Conservation (phyloP, 495 filamentous ascomycete species). For the Lichenothelia convexa region DNA sequence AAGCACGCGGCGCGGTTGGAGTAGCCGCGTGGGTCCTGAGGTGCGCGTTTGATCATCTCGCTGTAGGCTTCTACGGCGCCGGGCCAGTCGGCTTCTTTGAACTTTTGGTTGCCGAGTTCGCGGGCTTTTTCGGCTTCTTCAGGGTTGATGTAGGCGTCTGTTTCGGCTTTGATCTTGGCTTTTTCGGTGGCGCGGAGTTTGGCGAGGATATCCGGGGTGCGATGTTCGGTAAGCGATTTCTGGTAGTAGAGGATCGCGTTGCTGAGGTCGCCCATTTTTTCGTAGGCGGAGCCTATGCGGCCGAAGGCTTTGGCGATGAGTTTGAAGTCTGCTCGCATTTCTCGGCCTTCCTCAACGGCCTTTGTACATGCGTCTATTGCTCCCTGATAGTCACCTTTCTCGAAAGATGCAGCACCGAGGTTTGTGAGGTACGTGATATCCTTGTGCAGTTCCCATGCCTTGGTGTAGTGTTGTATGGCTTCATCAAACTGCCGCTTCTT, state of each 20-base stretch:
- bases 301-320: conserved; percentile 76
- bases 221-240: conserved; percentile 87
- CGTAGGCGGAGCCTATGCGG: conserved; percentile 40
- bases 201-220: conserved; percentile 77
- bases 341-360: conserved; percentile 75
- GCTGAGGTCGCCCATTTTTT: conserved; percentile 65
- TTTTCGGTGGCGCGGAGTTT: conserved; percentile 94
- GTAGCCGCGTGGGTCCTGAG: conserved; percentile 85
- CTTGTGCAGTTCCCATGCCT: conserved; percentile 87
- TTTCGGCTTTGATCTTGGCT: conserved; percentile 57
- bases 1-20: conserved; percentile 93
- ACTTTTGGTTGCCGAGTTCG: conserved; percentile 84
- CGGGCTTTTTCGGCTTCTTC: conserved; percentile 89
- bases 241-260: conserved; percentile 83
- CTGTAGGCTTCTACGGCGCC: conserved; percentile 86
- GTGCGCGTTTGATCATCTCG: conserved; percentile 94
- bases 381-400: conserved; percentile 82
- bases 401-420: conserved; percentile 79
- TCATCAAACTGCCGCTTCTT: conserved; percentile 94
- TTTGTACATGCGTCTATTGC: conserved; percentile 72
- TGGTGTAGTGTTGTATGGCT: conserved; percentile 86
- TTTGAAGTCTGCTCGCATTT: conserved; percentile 87
- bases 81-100: conserved; percentile 94
- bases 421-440: conserved; percentile 98
- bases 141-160: conserved; percentile 69